A percentile compares a stretch with the other conserved stretches of the same genome.
Conservation (phyloP, 1,139 yeast species). For the Kodamaea derodonti region DNA sequence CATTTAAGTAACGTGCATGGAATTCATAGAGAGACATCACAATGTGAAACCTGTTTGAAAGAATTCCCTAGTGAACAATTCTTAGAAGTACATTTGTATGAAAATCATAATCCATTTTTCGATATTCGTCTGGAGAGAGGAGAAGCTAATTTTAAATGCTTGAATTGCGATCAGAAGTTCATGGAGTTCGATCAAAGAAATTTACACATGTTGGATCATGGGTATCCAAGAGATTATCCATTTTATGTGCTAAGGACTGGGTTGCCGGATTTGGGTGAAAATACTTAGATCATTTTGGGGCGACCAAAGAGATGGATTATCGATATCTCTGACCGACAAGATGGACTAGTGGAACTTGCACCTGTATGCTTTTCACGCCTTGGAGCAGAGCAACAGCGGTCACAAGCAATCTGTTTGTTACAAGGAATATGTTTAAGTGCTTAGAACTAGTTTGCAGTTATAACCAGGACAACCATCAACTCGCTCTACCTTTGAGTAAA, state of each 20-base stretch:
- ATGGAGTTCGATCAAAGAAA: conserved; percentile 24
- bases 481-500: too few relatives aligned
- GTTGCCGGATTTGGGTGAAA: too few relatives aligned
- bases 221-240: conserved; percentile 41
- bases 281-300: too few relatives aligned
- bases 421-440: too few relatives aligned
- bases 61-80: conserved; percentile 38
- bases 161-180: conserved; percentile 9
- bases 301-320: too few relatives aligned
- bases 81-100: conserved; percentile 48
- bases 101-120: conserved; percentile 51
- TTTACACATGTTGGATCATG: conserved; percentile 47
- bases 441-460: too few relatives aligned
- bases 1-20: conserved; percentile 23
- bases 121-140: conserved; percentile 33
- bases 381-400: too few relatives aligned
- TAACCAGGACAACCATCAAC: too few relatives aligned
- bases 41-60: conserved; percentile 40
- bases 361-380: too few relatives aligned
- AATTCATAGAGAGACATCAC: conserved; percentile 13
- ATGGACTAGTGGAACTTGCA: too few relatives aligned
- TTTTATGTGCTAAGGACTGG: conserved; percentile 29
- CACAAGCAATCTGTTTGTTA: too few relatives aligned
- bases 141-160: conserved; percentile 39
- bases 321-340: too few relatives aligned